Evolutionary conservation across 2,329 filamentous ascomycete species (phyloP).

Genomic region (Talaromyces amestolkiae): DNA sequence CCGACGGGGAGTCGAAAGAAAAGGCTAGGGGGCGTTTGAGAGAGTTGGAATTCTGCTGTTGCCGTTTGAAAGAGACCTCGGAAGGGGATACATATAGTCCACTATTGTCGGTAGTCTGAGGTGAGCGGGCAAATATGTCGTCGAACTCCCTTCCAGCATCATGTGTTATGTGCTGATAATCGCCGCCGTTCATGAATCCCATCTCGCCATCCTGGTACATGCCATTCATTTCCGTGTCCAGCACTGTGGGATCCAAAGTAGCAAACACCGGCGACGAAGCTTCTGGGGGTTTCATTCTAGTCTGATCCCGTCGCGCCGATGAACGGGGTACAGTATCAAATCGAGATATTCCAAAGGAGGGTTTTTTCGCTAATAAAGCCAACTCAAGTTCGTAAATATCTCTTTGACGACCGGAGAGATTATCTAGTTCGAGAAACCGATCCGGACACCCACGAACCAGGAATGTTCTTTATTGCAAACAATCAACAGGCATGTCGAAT

Average conservation of each 20-base stretch:
- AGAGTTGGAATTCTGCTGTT: slow-evolving; percentile 33
- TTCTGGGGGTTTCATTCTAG: slow-evolving; percentile 39
- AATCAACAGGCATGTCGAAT: slow-evolving; percentile 8
- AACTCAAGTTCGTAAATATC: not conserved
- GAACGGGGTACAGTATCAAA: not conserved
- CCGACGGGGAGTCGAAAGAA: slow-evolving; percentile 42
- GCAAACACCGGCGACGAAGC: slow-evolving; percentile 39
- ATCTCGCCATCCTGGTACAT: slow-evolving; percentile 42
- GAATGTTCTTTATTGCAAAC: slow-evolving; percentile 1
- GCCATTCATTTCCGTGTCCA: slow-evolving; percentile 45
- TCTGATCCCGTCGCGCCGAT: not conserved
- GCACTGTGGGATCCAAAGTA: slow-evolving; percentile 41
- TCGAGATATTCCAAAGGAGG: not conserved
- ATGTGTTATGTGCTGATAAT: slow-evolving; percentile 37
- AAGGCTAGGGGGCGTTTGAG: slow-evolving; percentile 35
- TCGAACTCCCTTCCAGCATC: slow-evolving; percentile 44
- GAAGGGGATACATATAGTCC: slow-evolving; percentile 32
- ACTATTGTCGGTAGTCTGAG: slow-evolving; percentile 30
- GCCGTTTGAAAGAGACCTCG: slow-evolving; percentile 29
- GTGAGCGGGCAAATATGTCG: slow-evolving; percentile 38
- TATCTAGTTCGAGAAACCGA: not conserved
- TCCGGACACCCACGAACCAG: slow-evolving; percentile 2
- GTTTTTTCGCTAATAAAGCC: not conserved
- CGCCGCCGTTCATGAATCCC: slow-evolving; percentile 42
- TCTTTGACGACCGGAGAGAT: not conserved